A percentile compares a stretch with the other conserved stretches of the same genome.
Evolutionary conservation across 139 green algal species (phyloP).

Genomic region (Micractinium sp.): DNA sequence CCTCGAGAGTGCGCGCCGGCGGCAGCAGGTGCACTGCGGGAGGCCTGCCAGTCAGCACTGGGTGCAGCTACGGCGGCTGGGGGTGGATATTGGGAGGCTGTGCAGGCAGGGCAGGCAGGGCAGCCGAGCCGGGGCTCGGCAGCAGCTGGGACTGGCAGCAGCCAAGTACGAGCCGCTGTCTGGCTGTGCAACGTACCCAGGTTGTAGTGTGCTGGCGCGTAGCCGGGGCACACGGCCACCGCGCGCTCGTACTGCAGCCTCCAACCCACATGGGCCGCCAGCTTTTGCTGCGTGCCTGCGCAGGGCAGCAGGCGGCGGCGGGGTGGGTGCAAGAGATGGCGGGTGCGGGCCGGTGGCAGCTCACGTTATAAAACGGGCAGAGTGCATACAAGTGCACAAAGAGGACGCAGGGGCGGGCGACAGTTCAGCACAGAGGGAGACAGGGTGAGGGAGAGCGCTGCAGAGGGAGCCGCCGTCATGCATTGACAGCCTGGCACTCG

Average conservation of each 20-base stretch:
- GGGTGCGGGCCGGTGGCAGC: neutral
- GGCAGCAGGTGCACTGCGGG: neutral
- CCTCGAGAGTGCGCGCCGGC: too few species aligned
- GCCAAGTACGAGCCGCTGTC: neutral
- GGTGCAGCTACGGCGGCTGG: neutral
- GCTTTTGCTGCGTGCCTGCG: slow-evolving; percentile 77
- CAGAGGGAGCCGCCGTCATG: neutral
- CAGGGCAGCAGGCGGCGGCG: neutral
- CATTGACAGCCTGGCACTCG: too few species aligned
- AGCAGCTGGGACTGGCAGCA: neutral
- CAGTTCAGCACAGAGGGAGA: neutral
- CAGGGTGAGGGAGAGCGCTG: neutral
- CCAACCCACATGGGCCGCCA: slow-evolving; percentile 44
- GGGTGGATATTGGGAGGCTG: neutral
- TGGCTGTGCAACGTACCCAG: slow-evolving; percentile 36
- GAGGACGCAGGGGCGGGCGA: neutral
- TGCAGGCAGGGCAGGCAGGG: neutral
- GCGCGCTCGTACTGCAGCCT: slow-evolving; percentile 30
- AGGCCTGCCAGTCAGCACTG: too few species aligned
- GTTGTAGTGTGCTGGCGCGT: slow-evolving; percentile 81
- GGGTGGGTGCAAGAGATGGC: too few species aligned
- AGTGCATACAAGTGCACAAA: neutral
- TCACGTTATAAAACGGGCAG: neutral
- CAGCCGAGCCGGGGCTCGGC: neutral
- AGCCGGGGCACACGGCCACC: slow-evolving; percentile 52